These are phyloP conservation scores for Castanospermum australe DNA, from an alignment of 306 rosid genomes.

Conservation along the genomic window DNA sequence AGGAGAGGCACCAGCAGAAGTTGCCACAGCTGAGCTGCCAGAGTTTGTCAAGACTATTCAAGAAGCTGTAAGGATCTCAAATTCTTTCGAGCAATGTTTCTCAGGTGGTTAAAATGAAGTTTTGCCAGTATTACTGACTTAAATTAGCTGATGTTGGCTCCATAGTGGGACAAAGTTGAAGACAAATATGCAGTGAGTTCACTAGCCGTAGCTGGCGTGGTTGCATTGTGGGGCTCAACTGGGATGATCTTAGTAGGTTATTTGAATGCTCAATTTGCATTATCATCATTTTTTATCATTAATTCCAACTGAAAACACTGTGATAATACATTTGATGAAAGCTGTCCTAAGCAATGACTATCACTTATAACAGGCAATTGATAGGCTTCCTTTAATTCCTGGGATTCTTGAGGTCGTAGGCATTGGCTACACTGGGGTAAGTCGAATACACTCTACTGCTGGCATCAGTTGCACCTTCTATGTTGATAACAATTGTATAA, in stretches of 20 bases:
- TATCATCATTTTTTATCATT: neutral
- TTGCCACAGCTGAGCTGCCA: constrained; percentile 60
- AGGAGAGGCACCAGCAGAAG: constrained; percentile 64
- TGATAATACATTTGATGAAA: neutral
- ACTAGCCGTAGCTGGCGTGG: constrained; percentile 61
- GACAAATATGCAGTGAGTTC: constrained; percentile 92
- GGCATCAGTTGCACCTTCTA: neutral
- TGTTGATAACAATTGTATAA: neutral
- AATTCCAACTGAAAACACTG: neutral
- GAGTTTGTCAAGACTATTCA: constrained; percentile 68
- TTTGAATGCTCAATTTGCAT: neutral
- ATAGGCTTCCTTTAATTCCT: constrained; percentile 90
- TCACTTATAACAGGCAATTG: constrained; percentile 72
- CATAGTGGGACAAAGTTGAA: constrained; percentile 92
- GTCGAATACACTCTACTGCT: constrained; percentile 16
- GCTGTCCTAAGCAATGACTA: neutral
- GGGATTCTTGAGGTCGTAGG: constrained; percentile 91
- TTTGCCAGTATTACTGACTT: constrained; percentile 3
- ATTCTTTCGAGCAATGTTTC: neutral
- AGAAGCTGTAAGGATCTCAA: constrained; percentile 57
- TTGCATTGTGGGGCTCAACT: constrained; percentile 70
- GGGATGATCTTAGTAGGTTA: constrained; percentile 70
- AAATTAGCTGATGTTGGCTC: neutral
- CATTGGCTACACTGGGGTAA: constrained; percentile 92
- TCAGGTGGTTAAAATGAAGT: neutral